Evolutionary conservation across 768 basidiomycete species (phyloP), one percentile per base, ranked within the genome.

Genomic region (Tulasnella sp.): DNA sequence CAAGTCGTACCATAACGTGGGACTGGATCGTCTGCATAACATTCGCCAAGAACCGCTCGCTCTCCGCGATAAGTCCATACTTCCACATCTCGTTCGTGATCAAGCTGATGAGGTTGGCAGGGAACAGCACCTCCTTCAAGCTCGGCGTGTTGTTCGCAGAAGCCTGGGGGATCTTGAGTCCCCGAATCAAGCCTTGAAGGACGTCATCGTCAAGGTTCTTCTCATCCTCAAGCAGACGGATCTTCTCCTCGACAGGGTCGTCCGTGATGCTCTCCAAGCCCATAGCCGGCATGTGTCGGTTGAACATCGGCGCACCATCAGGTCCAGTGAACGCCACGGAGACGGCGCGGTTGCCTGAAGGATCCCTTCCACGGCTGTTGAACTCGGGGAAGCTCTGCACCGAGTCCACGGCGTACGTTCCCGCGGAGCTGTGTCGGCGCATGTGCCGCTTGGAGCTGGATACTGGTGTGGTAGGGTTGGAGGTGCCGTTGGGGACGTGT

Each of bases 71-170:
- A 81, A 99, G 90, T 72, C 96, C 95, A 82, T 97, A 96, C 85
- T 98, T 98, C 98, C 98, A 99, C 98, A 99, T 99, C 85, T 99
- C 98, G 84, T 99, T 99, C n/a, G 96, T 97, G 81, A 98, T 92
- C 70, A 99, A 86, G 83, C 93, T 95, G 85, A 99, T 99, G 79
- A 99, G 89, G 84, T 99, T 98, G 35, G 98, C 96, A 15, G 98
- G 98, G 91, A 99, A 99, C 57, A 99, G 88, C 75, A 99, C 96
- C 84, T 99, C 98, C 85, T 98, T 98, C 80, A 95, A 91, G 26
- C 92, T 91, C n/a, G 96, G 93, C 0, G 96, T 93, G 82, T 93
- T 97, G 70, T 92, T 92, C 67, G 94, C 86, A 82, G 92, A 96
- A 0, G 97, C 95, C 37, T 91, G 89, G 42, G 96, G 95, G 75